Conservation (phyloP, 352 stramenopile species). For the Pilasporangium apinafurcum region DNA sequence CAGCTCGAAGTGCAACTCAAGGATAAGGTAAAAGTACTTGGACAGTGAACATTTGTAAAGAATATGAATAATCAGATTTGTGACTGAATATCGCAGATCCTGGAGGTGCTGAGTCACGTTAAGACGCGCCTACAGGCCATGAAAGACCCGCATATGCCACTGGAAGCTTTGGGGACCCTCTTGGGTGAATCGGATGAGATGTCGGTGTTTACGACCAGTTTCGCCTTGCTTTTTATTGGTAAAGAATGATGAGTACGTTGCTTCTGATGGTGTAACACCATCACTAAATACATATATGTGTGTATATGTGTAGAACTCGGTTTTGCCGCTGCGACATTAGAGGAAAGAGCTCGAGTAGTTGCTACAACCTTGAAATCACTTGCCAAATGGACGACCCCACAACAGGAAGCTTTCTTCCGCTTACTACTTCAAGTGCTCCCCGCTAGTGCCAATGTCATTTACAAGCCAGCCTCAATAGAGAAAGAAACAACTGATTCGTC, state of each 20-base stretch:
- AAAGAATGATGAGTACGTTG: too few relatives aligned
- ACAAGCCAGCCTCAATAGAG: not conserved
- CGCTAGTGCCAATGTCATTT: constrained; percentile 16
- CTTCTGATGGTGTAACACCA: too few relatives aligned
- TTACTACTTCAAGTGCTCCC: constrained; percentile 48
- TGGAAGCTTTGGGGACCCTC: constrained; percentile 36
- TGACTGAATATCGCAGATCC: constrained; percentile 23
- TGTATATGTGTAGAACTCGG: constrained; percentile 41
- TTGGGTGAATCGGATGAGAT: constrained; percentile 26
- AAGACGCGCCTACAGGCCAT: constrained; percentile 68
- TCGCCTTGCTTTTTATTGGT: constrained; percentile 77
- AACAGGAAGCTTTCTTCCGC: constrained; percentile 65
- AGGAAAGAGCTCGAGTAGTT: constrained; percentile 39
- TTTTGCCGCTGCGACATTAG: constrained; percentile 33
- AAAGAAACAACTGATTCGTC: not conserved
- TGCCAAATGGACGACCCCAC: constrained; percentile 15
- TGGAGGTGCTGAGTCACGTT: constrained; percentile 67
- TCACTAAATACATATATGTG: too few relatives aligned
- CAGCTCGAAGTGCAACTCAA: constrained; percentile 45
- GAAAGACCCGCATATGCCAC: constrained; percentile 30
- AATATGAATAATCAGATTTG: not conserved
- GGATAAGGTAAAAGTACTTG: constrained; percentile 40
- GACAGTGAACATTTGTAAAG: not conserved
- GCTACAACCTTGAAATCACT: constrained; percentile 21
- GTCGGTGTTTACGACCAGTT: constrained; percentile 55